phyloP scores from a whole-genome alignment of 257 asterid genomes.

The Gentiana dahurica region DNA sequence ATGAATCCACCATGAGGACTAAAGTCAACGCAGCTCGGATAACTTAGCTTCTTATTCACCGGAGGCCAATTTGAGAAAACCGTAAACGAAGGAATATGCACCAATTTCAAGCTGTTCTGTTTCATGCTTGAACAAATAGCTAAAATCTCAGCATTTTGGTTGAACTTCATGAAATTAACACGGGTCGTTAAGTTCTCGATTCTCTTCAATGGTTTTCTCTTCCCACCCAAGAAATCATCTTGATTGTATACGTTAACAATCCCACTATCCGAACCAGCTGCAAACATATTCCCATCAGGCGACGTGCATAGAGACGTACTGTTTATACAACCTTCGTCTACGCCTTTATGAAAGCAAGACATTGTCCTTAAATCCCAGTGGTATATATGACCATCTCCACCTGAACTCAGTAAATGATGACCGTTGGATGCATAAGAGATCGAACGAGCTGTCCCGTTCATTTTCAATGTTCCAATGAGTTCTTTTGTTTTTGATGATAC shows the following conservation, averaged over 20 bases:
- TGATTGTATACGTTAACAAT: conserved; percentile 63
- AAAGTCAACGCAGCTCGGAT: conserved; percentile 72
- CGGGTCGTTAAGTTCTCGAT: conserved; percentile 64
- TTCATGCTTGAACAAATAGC: conserved; percentile 83
- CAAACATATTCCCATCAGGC: conserved; percentile 58
- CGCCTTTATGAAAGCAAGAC: conserved; percentile 72
- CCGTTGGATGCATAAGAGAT: conserved; percentile 72
- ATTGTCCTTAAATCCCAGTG: conserved; percentile 81
- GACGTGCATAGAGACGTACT: conserved; percentile 69
- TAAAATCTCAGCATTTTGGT: conserved; percentile 57
- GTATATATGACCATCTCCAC: conserved; percentile 87
- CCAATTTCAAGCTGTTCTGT: conserved; percentile 66
- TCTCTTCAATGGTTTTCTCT: conserved; percentile 68
- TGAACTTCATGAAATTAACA: conserved; percentile 79
- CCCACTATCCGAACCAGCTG: conserved; percentile 94
- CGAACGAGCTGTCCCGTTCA: conserved; percentile 85
- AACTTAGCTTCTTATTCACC: conserved; percentile 27
- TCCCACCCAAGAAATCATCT: conserved; percentile 66
- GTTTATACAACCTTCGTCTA: conserved; percentile 83
- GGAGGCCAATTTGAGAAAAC: conserved; percentile 93
- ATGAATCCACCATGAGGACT: conserved; percentile 93
- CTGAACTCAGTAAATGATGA: conserved; percentile 50
- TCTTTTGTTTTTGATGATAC: conserved; percentile 82
- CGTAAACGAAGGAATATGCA: conserved; percentile 56
- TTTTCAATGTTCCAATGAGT: conserved; percentile 74